phyloP scores from a whole-genome alignment of 2,329 filamentous ascomycete species.

The Aspergillus udagawae region DNA sequence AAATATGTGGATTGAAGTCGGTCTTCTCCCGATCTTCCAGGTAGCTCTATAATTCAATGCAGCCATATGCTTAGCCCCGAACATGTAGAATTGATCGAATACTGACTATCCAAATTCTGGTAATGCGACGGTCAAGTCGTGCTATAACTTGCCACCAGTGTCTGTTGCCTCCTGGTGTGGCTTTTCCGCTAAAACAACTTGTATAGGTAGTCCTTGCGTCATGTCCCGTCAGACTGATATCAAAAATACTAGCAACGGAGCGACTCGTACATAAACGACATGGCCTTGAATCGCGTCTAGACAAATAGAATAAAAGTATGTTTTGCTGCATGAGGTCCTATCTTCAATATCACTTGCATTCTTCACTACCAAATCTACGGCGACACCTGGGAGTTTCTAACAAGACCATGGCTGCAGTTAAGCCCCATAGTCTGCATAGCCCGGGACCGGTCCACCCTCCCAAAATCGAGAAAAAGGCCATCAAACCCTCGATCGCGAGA shows the following conservation, averaged over 20 bases:
- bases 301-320: not conserved
- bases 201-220: not conserved
- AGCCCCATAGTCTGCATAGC: not conserved
- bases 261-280: not conserved
- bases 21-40: not conserved
- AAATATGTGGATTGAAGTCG: not conserved
- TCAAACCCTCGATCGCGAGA: conserved; percentile 14
- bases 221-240: conserved; percentile 4
- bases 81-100: not conserved
- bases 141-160: not conserved
- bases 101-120: not conserved
- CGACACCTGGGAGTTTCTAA: not conserved
- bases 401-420: not conserved
- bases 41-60: not conserved
- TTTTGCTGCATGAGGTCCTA: not conserved
- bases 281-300: not conserved
- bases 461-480: conserved; percentile 7
- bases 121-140: not conserved
- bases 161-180: not conserved
- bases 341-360: not conserved
- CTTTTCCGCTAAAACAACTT: not conserved
- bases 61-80: not conserved
- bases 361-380: not conserved
- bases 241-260: not conserved
- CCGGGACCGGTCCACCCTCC: conserved; percentile 14